These are phyloP conservation scores for Chaetoscypha palmicola DNA, from an alignment of 2,329 filamentous ascomycete genomes.

Conservation along the genomic window DNA sequence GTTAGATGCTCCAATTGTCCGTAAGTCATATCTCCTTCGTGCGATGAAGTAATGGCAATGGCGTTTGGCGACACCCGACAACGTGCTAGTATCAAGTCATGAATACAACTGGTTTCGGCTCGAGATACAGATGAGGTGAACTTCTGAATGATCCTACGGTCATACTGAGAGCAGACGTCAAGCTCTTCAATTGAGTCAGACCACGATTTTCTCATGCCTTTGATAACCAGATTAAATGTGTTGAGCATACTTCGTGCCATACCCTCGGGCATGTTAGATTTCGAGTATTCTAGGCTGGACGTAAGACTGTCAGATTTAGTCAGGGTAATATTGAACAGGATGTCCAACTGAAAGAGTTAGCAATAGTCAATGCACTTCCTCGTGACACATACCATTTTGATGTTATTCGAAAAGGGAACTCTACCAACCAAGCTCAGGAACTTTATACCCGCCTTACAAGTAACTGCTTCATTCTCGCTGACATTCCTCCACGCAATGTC, in stretches of 20 bases:
- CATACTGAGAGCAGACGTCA: neutral
- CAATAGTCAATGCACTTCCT: neutral
- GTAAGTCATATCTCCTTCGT: slow-evolving; percentile 1
- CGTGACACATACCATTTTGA: no score
- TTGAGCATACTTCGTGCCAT: neutral
- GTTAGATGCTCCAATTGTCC: neutral
- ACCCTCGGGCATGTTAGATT: neutral
- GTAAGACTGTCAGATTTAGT: neutral
- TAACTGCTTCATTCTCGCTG: neutral
- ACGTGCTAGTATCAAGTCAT: neutral
- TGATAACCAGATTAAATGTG: slow-evolving; percentile 1
- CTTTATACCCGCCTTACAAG: neutral
- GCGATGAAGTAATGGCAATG: neutral
- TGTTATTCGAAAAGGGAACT: no score
- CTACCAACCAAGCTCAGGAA: no score
- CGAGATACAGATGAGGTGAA: neutral
- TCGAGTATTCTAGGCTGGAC: neutral
- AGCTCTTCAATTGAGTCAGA: neutral
- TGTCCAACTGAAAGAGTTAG: neutral
- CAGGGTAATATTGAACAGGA: neutral
- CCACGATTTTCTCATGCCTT: neutral
- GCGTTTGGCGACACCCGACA: neutral
- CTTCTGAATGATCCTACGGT: neutral
- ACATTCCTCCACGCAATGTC: neutral
- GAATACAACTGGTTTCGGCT: neutral